These are phyloP conservation scores for Sistotremastrum suecicum DNA, from an alignment of 768 basidiomycete genomes.

Conservation along the genomic window DNA sequence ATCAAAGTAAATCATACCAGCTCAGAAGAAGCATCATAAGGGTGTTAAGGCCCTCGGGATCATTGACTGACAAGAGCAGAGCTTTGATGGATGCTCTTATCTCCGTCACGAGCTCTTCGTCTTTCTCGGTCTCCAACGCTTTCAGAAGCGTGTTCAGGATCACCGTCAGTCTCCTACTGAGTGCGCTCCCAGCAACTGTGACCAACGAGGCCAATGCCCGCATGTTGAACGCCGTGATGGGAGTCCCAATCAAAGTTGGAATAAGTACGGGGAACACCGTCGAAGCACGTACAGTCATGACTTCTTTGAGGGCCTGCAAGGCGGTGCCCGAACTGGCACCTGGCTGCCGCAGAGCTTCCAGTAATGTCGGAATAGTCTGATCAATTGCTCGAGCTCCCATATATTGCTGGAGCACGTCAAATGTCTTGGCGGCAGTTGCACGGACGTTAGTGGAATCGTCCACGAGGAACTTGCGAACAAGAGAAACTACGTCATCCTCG, in stretches of 20 bases:
- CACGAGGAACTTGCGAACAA: slow-evolving; percentile 75
- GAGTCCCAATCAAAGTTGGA: slow-evolving; percentile 78
- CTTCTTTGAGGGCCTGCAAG: slow-evolving; percentile 81
- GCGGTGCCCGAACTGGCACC: slow-evolving; percentile 94
- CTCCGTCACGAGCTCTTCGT: slow-evolving; percentile 57
- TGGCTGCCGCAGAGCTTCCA: slow-evolving; percentile 87
- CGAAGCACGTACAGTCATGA: slow-evolving; percentile 86
- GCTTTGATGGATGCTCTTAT: slow-evolving; percentile 65
- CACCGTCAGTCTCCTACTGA: slow-evolving; percentile 68
- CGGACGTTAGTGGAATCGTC: slow-evolving; percentile 81
- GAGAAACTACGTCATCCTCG: slow-evolving; percentile 75
- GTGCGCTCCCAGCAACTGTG: slow-evolving; percentile 81
- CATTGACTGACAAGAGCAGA: slow-evolving; percentile 63
- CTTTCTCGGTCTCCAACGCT: slow-evolving; percentile 45
- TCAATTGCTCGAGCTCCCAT: slow-evolving; percentile 88
- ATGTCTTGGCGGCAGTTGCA: slow-evolving; percentile 73
- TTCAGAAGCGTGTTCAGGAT: slow-evolving; percentile 73
- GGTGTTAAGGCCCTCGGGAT: slow-evolving; percentile 79
- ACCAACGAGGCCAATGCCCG: slow-evolving; percentile 83
- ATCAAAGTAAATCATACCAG: slow-evolving; percentile 40
- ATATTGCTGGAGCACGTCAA: slow-evolving; percentile 87
- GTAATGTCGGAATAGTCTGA: slow-evolving; percentile 86
- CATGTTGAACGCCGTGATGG: slow-evolving; percentile 93
- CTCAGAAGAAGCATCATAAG: slow-evolving; percentile 80
- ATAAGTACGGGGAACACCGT: slow-evolving; percentile 97